A percentile compares a stretch with the other conserved stretches of the same genome.
phyloP scores from a whole-genome alignment of 108 stramenopile genomes.

The Parmales sp. region DNA sequence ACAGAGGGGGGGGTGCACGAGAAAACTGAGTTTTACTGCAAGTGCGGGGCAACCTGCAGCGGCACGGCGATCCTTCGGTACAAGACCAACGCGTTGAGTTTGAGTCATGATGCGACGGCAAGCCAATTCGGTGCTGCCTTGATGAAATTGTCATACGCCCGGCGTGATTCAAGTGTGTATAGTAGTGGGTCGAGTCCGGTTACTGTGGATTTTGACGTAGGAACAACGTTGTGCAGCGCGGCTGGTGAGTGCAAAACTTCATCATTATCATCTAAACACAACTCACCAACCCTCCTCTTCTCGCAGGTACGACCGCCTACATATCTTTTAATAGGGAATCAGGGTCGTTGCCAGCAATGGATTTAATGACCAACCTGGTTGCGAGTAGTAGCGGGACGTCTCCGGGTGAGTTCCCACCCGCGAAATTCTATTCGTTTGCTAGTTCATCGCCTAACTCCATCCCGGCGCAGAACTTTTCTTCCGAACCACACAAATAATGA shows the following conservation, averaged over 20 bases:
- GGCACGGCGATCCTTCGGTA: neutral
- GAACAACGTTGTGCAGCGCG: neutral
- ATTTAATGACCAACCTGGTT: neutral
- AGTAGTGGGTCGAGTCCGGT: neutral
- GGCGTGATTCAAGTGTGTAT: neutral
- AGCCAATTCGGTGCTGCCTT: neutral
- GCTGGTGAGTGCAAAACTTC: too few species aligned
- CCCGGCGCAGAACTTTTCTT: too few species aligned
- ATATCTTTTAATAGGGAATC: constrained; percentile 1
- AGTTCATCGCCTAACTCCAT: too few species aligned
- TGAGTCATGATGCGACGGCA: neutral
- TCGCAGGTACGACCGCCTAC: constrained; percentile 1
- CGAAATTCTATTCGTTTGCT: too few species aligned
- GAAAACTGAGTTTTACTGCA: neutral
- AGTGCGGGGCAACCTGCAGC: constrained; percentile 6
- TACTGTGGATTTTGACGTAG: neutral
- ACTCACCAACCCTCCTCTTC: too few species aligned
- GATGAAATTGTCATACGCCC: neutral
- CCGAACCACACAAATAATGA: neutral
- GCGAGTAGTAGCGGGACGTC: neutral
- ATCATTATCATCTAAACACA: too few species aligned
- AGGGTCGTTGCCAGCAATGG: neutral
- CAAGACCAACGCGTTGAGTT: neutral
- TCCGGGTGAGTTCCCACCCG: too few species aligned
- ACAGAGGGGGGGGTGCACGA: constrained; percentile 12